Percentiles rank a stretch among this genome's conserved stretches.
Evolutionary conservation across 495 filamentous ascomycete genomes (phyloP).

Genomic region (Neurospora discreta): DNA sequence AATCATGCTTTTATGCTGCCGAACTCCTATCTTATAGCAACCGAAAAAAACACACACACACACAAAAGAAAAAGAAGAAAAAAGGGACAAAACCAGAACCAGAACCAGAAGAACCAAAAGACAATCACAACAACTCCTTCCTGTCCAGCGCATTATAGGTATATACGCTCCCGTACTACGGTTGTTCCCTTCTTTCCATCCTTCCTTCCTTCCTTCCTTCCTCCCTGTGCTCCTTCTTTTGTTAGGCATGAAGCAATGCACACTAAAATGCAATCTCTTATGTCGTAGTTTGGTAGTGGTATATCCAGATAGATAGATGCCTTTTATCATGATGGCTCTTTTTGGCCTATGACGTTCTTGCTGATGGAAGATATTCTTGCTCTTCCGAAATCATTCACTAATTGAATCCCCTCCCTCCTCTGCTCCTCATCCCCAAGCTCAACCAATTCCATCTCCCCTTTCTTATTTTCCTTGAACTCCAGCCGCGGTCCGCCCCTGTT

Average conservation of each 20-base stretch:
- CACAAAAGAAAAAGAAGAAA: too few species aligned
- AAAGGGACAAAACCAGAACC: too few species aligned
- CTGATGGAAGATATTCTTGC: too few species aligned
- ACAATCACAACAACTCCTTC: neutral
- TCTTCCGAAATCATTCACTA: neutral
- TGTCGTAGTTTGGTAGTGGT: neutral
- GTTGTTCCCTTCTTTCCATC: neutral
- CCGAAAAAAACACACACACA: too few species aligned
- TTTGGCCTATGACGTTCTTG: too few species aligned
- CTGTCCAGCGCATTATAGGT: neutral
- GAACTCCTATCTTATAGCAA: neutral
- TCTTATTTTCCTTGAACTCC: neutral
- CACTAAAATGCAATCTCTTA: neutral
- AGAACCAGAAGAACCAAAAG: neutral
- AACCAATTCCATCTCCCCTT: neutral
- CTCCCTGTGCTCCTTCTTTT: neutral
- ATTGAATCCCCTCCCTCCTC: too few species aligned
- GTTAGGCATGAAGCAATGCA: neutral
- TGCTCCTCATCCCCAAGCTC: neutral
- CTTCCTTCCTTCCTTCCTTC: neutral
- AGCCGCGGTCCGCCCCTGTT: neutral
- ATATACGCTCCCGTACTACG: neutral
- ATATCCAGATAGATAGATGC: neutral
- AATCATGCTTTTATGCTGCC: neutral
- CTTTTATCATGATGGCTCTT: neutral